Evolutionary conservation across 495 filamentous ascomycete genomes (phyloP), one percentile per base, ranked within the genome.

Genomic region (Aspergillus homomorphus): DNA sequence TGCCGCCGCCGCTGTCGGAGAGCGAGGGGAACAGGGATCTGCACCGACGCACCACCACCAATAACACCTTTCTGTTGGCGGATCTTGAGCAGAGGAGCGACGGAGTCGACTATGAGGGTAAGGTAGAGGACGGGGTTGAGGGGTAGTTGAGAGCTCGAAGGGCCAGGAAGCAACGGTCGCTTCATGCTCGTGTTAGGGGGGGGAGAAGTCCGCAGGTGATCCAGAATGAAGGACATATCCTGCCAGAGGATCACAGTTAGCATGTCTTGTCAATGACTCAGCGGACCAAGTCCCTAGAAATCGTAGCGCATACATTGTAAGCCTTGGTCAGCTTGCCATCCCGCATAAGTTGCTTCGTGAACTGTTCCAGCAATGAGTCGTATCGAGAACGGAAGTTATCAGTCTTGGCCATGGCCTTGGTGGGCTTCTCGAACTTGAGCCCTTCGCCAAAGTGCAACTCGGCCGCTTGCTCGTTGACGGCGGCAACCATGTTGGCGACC

Each of bases 51-150:
- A 70, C 94, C 94, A 75, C 94, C 94, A 74, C 92, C 91, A 0
- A 88, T 89, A 33, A 89, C 81, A 62, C 90, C 91, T 71, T 85
- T 89, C 66, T 88, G 81, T 30, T 78, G 78, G 21, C 84, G 82
- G 65, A 98, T 84, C 26, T 87, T 87, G 65, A 98, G 73, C 21
- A 98, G 79, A 20, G 94, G 94, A 14, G 91, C 90, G n/a, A 98
- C 88, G 12, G 91, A 96, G 80, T 98, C 94, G 68, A 98, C 87
- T n/a, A 93, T 91, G 41, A 93, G 74, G 0, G 86, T 89, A 42
- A 96, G 84, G 74, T 92, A 92, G 45, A 84, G 77, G 28, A 92
- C 76, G 10, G 92, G 87, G 74, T 95, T 83, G 19, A 89, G 79
- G 8, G 90, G 88, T 28, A 96, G 83, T 51, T 92, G 87, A 9